Evolutionary conservation across 1,139 yeast species (phyloP).

Genomic region (Geotrichum siamense): DNA sequence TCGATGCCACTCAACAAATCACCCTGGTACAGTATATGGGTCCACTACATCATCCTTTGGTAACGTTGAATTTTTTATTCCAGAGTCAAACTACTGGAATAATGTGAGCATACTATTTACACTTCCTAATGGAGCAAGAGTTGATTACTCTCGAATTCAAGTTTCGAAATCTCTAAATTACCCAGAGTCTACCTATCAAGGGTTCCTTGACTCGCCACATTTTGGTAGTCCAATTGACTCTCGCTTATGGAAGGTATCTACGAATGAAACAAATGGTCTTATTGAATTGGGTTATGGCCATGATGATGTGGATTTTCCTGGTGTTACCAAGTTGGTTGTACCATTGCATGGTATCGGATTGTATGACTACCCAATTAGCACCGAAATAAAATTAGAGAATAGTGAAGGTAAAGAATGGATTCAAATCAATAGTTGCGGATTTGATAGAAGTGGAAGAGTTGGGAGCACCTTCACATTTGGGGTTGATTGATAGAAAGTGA

Average conservation of each 20-base stretch:
- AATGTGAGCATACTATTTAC: neutral
- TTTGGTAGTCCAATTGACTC: neutral
- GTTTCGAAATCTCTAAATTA: neutral
- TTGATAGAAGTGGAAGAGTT: slow-evolving; percentile 12
- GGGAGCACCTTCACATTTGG: slow-evolving; percentile 9
- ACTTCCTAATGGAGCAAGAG: neutral
- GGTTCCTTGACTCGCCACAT: neutral
- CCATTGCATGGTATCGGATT: neutral
- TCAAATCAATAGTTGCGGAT: slow-evolving; percentile 5
- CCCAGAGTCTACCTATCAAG: neutral
- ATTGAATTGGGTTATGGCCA: neutral
- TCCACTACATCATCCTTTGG: neutral
- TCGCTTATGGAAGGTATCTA: neutral
- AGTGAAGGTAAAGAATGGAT: slow-evolving; percentile 6
- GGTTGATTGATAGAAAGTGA: neutral
- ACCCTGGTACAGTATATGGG: neutral
- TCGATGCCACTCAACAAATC: slow-evolving; percentile 1
- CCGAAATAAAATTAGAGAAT: neutral
- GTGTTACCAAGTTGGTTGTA: neutral
- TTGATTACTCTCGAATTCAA: neutral
- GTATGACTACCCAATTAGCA: neutral
- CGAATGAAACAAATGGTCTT: neutral
- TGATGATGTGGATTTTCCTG: neutral
- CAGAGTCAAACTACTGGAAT: neutral
- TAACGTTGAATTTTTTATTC: slow-evolving; percentile 1